Conservation (phyloP, 208 protist species). For the Trypanosoma caninum region DNA sequence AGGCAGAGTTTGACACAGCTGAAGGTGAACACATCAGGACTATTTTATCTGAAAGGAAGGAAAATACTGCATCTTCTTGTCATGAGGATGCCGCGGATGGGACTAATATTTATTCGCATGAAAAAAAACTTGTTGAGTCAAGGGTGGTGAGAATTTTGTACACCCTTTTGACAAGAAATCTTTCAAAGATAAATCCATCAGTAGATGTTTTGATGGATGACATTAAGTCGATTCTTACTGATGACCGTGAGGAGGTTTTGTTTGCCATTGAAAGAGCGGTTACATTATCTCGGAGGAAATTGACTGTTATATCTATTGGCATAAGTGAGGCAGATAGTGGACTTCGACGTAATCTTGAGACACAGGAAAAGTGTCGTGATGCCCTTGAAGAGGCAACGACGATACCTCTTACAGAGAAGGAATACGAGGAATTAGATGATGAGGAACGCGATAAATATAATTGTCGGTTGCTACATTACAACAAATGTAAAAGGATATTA, state of each 20-base stretch:
- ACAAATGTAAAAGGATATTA: constrained; percentile 69
- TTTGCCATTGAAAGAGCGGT: constrained; percentile 41
- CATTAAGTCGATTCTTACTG: constrained; percentile 47
- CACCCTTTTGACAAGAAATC: constrained; percentile 18
- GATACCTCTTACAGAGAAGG: constrained; percentile 57
- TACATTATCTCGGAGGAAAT: constrained; percentile 22
- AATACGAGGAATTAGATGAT: constrained; percentile 55
- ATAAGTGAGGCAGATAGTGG: constrained; percentile 60
- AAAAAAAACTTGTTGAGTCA: background rate
- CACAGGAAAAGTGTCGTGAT: constrained; percentile 32
- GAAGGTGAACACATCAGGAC: constrained; percentile 67
- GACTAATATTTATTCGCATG: background rate
- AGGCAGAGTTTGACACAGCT: constrained; percentile 68
- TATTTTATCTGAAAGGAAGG: constrained; percentile 29
- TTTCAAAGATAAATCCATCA: background rate
- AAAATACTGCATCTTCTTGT: background rate
- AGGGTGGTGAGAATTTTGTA: constrained; percentile 22
- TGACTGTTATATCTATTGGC: constrained; percentile 60
- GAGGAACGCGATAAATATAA: constrained; percentile 70
- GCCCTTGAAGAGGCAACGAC: constrained; percentile 35
- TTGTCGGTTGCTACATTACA: constrained; percentile 65
- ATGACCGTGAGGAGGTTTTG: constrained; percentile 46
- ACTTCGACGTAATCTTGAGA: constrained; percentile 39
- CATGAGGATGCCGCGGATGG: background rate
- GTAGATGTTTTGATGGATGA: constrained; percentile 69